Conservation (phyloP, 2,329 filamentous ascomycete species). For the Colletotrichum camelliae region DNA sequence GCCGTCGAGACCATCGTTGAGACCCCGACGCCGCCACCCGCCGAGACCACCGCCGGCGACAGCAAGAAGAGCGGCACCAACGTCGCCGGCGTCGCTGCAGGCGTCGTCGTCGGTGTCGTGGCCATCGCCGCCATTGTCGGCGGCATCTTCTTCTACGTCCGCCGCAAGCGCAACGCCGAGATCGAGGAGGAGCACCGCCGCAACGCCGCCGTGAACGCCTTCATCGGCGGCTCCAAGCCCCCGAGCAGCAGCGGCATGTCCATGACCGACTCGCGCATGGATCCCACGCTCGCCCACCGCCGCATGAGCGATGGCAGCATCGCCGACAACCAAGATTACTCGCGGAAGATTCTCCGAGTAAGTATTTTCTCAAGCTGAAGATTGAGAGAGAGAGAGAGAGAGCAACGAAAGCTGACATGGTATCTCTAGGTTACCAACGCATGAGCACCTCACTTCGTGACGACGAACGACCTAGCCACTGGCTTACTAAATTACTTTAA, state of each 20-base stretch:
- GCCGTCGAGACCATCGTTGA: slow-evolving; percentile 1
- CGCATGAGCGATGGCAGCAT: slow-evolving; percentile 95
- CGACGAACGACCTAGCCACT: slow-evolving; percentile 40
- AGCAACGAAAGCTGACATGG: not conserved
- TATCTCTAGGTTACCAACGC: slow-evolving; percentile 60
- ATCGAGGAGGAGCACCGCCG: slow-evolving; percentile 86
- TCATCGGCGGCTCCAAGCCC: slow-evolving; percentile 70
- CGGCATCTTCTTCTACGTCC: slow-evolving; percentile 75
- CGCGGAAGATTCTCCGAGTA: slow-evolving; percentile 93
- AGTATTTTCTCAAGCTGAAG: slow-evolving; percentile 31
- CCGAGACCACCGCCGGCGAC: slow-evolving; percentile 18
- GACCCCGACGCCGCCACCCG: not conserved
- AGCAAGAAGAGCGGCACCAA: slow-evolving; percentile 56
- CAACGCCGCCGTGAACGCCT: slow-evolving; percentile 79
- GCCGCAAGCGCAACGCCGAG: slow-evolving; percentile 75
- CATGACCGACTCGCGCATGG: slow-evolving; percentile 82
- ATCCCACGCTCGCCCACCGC: slow-evolving; percentile 83
- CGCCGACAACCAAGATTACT: slow-evolving; percentile 96
- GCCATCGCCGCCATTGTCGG: slow-evolving; percentile 69
- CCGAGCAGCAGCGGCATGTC: slow-evolving; percentile 69
- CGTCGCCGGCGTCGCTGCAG: slow-evolving; percentile 84
- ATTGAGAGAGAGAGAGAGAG: fast-evolving
- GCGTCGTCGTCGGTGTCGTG: slow-evolving; percentile 84
- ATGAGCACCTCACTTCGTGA: slow-evolving; percentile 43
- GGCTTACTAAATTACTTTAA: slow-evolving; percentile 33